Conservation (phyloP, 352 stramenopile genomes). For the Pythium coloratum region DNA sequence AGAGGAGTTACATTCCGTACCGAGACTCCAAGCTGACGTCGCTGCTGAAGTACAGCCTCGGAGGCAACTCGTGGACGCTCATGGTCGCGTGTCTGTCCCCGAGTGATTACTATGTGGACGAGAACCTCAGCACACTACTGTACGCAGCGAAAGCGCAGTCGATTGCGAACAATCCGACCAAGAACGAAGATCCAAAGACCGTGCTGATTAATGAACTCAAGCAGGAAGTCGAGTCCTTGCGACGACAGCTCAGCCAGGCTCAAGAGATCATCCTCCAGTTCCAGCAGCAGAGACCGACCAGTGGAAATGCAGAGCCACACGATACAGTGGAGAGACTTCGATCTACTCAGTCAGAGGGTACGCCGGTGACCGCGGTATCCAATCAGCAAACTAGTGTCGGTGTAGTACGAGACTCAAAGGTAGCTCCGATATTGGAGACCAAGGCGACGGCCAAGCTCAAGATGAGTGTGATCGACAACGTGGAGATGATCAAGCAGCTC, state of each 20-base stretch:
- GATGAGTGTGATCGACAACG: conserved; percentile 57
- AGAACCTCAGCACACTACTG: conserved; percentile 66
- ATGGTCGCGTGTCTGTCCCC: conserved; percentile 72
- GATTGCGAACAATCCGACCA: conserved; percentile 55
- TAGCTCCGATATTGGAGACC: conserved; percentile 1
- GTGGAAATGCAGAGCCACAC: background rate
- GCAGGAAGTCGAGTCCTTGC: conserved; percentile 30
- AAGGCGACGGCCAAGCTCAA: conserved; percentile 36
- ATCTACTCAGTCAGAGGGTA: background rate
- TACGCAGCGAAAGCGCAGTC: conserved; percentile 59
- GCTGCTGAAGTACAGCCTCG: conserved; percentile 59
- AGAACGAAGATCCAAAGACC: conserved; percentile 48
- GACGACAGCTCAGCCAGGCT: conserved; percentile 36
- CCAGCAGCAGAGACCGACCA: conserved; percentile 15
- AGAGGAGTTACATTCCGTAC: conserved; percentile 52
- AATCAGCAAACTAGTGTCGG: background rate
- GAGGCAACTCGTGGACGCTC: conserved; percentile 63
- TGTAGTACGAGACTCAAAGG: background rate
- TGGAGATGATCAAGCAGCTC: conserved; percentile 56
- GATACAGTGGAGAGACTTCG: background rate
- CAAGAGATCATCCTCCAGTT: conserved; percentile 49
- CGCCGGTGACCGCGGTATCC: background rate
- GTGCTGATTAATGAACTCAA: conserved; percentile 50
- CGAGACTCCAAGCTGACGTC: conserved; percentile 68
- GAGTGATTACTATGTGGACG: conserved; percentile 46